Conservation (phyloP, 352 stramenopile genomes). For the Globisporangium mamillatum region DNA sequence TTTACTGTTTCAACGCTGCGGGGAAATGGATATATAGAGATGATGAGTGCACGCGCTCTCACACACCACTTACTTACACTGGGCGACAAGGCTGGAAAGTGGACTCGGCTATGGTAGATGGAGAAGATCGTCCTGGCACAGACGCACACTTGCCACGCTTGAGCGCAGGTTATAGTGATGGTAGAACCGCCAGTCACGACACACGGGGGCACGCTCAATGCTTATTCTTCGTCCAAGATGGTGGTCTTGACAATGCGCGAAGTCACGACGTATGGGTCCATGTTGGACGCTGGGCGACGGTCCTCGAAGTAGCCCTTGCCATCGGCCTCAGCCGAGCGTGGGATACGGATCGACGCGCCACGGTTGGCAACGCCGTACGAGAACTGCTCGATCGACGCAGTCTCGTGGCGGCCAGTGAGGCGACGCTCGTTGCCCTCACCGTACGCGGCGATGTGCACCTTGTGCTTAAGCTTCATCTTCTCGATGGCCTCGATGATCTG, state of each 20-base stretch:
- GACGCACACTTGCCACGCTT: neutral
- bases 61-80: neutral
- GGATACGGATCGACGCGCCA: slow-evolving; percentile 93
- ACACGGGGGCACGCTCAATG: neutral
- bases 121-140: neutral
- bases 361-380: slow-evolving; percentile 97
- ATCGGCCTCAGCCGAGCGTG: slow-evolving; percentile 84
- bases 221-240: slow-evolving; percentile 74
- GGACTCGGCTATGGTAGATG: neutral
- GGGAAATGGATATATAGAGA: slow-evolving; percentile 11
- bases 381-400: slow-evolving; percentile 94
- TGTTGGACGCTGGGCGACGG: slow-evolving; percentile 96
- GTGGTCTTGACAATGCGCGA: slow-evolving; percentile 97
- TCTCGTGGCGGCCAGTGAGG: slow-evolving; percentile 96
- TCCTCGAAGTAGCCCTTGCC: slow-evolving; percentile 95
- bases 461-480: slow-evolving; percentile 96
- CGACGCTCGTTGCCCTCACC: slow-evolving; percentile 96
- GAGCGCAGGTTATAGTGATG: neutral
- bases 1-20: slow-evolving; percentile 7
- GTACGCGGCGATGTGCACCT: slow-evolving; percentile 96
- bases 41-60: neutral
- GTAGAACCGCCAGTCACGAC: neutral
- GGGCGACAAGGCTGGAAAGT: neutral
- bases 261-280: slow-evolving; percentile 98
- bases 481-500: slow-evolving; percentile 97